phyloP scores from a whole-genome alignment of 306 rosid species.

The Styphnolobium japonicum region DNA sequence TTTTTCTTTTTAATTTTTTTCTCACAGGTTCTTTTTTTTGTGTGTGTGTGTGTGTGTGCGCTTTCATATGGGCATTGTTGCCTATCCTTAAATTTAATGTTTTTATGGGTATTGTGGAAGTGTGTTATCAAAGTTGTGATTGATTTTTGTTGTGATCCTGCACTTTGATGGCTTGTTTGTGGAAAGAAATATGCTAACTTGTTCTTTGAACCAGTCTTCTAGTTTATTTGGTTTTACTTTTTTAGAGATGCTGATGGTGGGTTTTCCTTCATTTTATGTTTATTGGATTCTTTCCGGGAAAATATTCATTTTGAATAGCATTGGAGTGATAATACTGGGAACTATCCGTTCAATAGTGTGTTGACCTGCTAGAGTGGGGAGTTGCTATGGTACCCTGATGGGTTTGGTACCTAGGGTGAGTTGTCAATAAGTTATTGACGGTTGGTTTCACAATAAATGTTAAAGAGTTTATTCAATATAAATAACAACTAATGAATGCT shows the following conservation, averaged over 20 bases:
- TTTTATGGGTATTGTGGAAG: too few species aligned
- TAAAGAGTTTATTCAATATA: too few species aligned
- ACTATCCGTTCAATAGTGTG: neutral
- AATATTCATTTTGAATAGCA: neutral
- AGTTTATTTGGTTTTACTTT: neutral
- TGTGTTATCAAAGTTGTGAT: neutral
- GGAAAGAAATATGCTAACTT: neutral
- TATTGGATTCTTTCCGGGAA: neutral
- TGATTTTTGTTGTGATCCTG: neutral
- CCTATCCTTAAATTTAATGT: neutral
- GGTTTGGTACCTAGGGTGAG: too few species aligned
- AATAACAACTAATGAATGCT: too few species aligned
- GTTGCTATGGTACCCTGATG: too few species aligned
- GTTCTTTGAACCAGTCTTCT: neutral
- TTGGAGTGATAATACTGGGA: neutral
- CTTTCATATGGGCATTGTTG: slow-evolving; percentile 9
- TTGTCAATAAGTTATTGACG: too few species aligned
- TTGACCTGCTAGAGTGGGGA: too few species aligned
- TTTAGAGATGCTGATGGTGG: neutral
- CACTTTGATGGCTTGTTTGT: slow-evolving; percentile 7
- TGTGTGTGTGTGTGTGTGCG: neutral
- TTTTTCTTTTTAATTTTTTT: neutral
- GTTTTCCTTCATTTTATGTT: neutral
- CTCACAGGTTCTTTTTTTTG: neutral
- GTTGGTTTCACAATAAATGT: too few species aligned